Base-by-base conservation (phyloP, 345 rosid genomes). In the Eucalyptus brandiana region DNA sequence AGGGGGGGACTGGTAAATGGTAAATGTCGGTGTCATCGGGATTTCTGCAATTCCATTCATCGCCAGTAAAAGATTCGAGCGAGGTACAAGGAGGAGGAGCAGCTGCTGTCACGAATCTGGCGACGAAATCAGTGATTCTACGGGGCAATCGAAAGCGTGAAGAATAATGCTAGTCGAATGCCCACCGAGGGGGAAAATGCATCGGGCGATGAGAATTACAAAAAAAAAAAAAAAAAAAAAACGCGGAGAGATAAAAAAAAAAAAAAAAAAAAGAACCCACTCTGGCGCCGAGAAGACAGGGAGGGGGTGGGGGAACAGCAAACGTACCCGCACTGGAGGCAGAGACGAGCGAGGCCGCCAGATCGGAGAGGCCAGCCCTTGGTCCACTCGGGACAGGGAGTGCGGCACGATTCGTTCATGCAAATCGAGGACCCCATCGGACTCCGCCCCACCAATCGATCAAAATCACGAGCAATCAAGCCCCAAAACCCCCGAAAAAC, bases 281-380 rank as follows among this genome's bases (percentile, higher is more conserved):
- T 21, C 26, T 53, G 26, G 58, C 26, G 5, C 26, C 58, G 58
- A 53, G 58, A 53, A 21, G 81, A 72, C 13, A 21, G 45, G 89
- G 90, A 83, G 86, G 56, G 56, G 18, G 42, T 87, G 47, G 48
- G 47, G 48, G 48, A 12, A 76, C 40, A 67, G 47, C 30, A 83
- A 28, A 86, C 88, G 89, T 94, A 98, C 99, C 99, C 99, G 95
- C 99, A 98, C 92, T 95, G 96, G 90, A 95, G 96, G 92, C 99
- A 98, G 88, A 98, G 98, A 91, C 80, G 86, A 80, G 94, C 97
- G 83, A 93, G 95, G 67, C 93, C 96, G 56, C 99, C 99, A 47
- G 99, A 97, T 93, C 98, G 99, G 93, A 95, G 92, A 87, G 94
- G 91, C 99, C 99, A 98, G 23, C 99, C 99, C 91, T 92, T 96